These are phyloP conservation scores for Lactarius akahatsu DNA, from an alignment of 768 basidiomycete genomes.

Conservation along the genomic window DNA sequence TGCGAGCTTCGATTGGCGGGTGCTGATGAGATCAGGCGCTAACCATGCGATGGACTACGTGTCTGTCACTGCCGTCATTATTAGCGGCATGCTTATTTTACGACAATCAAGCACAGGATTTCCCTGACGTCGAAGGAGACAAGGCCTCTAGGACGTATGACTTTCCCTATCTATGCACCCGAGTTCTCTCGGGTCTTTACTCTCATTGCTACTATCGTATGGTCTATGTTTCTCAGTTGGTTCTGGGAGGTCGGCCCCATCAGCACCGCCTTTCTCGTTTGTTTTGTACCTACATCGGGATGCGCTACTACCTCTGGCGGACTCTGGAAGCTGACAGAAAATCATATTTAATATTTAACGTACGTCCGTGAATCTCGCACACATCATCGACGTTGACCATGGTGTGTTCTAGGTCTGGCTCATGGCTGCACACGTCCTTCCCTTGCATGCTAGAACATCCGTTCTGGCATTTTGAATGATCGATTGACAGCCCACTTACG, in stretches of 20 bases:
- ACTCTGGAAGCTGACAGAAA: slow-evolving; percentile 26
- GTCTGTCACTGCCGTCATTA: slow-evolving; percentile 29
- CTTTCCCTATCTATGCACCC: slow-evolving; percentile 32
- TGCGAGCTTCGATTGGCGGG: slow-evolving; percentile 15
- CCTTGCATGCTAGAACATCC: slow-evolving; percentile 27
- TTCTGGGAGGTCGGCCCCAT: slow-evolving; percentile 31
- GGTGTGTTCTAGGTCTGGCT: slow-evolving; percentile 25
- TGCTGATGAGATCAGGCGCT: slow-evolving; percentile 24
- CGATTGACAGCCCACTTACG: slow-evolving; percentile 21
- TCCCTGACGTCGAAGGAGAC: slow-evolving; percentile 33
- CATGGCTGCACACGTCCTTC: slow-evolving; percentile 28
- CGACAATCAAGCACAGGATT: slow-evolving; percentile 34
- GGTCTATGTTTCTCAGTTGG: slow-evolving; percentile 30
- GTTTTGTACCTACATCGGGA: slow-evolving; percentile 28
- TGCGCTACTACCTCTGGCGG: slow-evolving; percentile 30
- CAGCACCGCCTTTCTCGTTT: slow-evolving; percentile 22
- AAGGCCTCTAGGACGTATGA: slow-evolving; percentile 29
- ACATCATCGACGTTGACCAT: slow-evolving; percentile 23
- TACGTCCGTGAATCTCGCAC: slow-evolving; percentile 27
- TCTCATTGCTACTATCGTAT: slow-evolving; percentile 29
- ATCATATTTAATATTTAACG: slow-evolving; percentile 32
- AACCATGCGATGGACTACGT: slow-evolving; percentile 27
- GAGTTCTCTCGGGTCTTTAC: slow-evolving; percentile 30
- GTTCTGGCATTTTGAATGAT: slow-evolving; percentile 27
- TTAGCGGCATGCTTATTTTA: slow-evolving; percentile 31